These are phyloP conservation scores for Epichloe brachyelytri DNA, from an alignment of 2,329 filamentous ascomycete genomes.

Conservation along the genomic window DNA sequence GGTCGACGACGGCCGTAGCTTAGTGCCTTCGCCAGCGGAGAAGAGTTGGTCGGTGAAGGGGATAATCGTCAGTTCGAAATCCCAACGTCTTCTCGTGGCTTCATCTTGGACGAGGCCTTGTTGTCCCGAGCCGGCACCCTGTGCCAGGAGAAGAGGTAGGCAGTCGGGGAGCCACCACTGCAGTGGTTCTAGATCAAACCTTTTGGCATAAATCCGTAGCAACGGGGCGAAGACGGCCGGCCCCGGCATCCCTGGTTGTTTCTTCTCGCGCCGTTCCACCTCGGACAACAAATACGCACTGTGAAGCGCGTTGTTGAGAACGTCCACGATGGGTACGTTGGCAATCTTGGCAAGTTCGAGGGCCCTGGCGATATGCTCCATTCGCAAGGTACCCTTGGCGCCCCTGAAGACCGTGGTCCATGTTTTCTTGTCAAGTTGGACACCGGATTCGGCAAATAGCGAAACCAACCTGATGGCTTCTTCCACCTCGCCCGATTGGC, in stretches of 20 bases:
- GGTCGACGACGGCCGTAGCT: constrained; percentile 23
- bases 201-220: constrained; percentile 34
- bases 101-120: constrained; percentile 12
- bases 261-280: constrained; percentile 22
- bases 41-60: constrained; percentile 22
- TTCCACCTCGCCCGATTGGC: constrained; percentile 32
- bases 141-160: constrained; percentile 19
- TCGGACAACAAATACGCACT: constrained; percentile 32
- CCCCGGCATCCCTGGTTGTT: constrained; percentile 18
- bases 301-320: constrained; percentile 32
- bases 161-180: constrained; percentile 25
- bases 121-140: constrained; percentile 9
- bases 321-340: constrained; percentile 23
- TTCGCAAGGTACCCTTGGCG: constrained; percentile 46
- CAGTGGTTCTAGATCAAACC: constrained; percentile 33
- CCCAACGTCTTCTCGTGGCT: constrained; percentile 14
- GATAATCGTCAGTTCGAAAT: constrained; percentile 19
- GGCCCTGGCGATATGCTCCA: constrained; percentile 32
- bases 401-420: constrained; percentile 59
- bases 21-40: constrained; percentile 9
- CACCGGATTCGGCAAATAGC: constrained; percentile 26
- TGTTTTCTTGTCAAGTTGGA: constrained; percentile 52
- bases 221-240: constrained; percentile 32
- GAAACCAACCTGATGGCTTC: constrained; percentile 23
- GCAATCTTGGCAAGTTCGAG: constrained; percentile 35